A percentile compares a stretch with the other conserved stretches of the same genome.
Evolutionary conservation across 345 rosid species (phyloP).

Genomic region (Linum usitatissimum): DNA sequence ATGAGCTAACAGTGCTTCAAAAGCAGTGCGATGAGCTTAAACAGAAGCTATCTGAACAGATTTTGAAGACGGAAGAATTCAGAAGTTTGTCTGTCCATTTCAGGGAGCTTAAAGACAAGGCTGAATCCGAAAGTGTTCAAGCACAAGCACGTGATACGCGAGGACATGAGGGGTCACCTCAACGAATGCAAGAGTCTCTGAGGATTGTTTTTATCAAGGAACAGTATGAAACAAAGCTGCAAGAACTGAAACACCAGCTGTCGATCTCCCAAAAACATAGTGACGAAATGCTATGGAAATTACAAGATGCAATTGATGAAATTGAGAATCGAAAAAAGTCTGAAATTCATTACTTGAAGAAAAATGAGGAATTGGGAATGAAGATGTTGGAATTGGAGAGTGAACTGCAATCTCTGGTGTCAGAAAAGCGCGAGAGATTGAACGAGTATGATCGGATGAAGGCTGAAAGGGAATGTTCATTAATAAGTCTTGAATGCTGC

Average conservation of each 20-base stretch:
- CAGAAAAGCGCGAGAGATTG: conserved; percentile 67
- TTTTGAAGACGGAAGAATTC: conserved; percentile 77
- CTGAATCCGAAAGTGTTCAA: conserved; percentile 53
- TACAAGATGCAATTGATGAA: conserved; percentile 87
- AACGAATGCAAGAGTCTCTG: conserved; percentile 76
- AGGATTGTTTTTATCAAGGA: conserved; percentile 95
- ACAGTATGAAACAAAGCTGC: conserved; percentile 75
- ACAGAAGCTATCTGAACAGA: conserved; percentile 68
- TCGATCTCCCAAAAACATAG: conserved; percentile 76
- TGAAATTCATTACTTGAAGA: conserved; percentile 70
- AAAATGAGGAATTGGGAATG: conserved; percentile 65
- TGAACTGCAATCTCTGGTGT: conserved; percentile 44
- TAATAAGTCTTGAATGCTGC: conserved; percentile 90
- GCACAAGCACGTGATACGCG: conserved; percentile 52
- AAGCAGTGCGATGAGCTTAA: conserved; percentile 48
- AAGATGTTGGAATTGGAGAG: conserved; percentile 65
- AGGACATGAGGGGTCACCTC: conserved; percentile 40
- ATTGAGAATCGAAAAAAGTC: conserved; percentile 62
- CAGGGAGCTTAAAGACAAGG: conserved; percentile 82
- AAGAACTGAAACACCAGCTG: conserved; percentile 80
- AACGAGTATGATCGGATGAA: conserved; percentile 71
- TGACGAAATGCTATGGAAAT: conserved; percentile 82
- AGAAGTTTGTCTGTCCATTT: conserved; percentile 66
- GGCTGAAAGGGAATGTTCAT: conserved; percentile 89
- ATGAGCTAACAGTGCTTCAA: conserved; percentile 36